Evolutionary conservation across 495 filamentous ascomycete species (phyloP).

Genomic region (Choiromyces venosus): DNA sequence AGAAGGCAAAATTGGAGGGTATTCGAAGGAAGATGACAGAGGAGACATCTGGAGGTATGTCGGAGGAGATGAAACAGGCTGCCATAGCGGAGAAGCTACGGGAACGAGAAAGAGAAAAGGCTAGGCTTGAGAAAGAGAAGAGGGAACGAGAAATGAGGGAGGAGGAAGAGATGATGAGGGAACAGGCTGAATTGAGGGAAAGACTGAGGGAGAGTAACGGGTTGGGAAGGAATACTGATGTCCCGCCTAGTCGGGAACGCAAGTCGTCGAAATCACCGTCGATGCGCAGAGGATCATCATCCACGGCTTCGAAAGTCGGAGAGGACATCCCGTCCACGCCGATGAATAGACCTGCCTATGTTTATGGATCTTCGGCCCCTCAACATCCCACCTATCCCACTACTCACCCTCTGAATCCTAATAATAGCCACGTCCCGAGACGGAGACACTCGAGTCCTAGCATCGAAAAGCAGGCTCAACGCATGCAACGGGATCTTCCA

Average conservation of each 20-base stretch:
- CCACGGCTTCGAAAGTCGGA: slow-evolving; percentile 29
- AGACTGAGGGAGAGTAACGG: slow-evolving; percentile 21
- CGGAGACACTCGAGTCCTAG: slow-evolving; percentile 40
- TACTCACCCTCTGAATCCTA: slow-evolving; percentile 15
- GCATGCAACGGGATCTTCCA: slow-evolving; percentile 24
- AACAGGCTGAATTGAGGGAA: slow-evolving; percentile 9
- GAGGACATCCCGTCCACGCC: slow-evolving; percentile 29
- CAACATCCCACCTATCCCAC: slow-evolving; percentile 16
- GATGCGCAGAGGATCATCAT: slow-evolving; percentile 31
- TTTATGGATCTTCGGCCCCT: slow-evolving; percentile 28
- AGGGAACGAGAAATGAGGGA: slow-evolving; percentile 8
- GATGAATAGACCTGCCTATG: slow-evolving; percentile 12
- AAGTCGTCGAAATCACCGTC: slow-evolving; percentile 33
- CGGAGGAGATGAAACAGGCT: slow-evolving; percentile 8
- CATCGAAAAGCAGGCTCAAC: slow-evolving; percentile 33
- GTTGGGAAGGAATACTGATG: slow-evolving; percentile 27
- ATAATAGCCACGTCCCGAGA: slow-evolving; percentile 11
- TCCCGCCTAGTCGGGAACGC: slow-evolving; percentile 27
- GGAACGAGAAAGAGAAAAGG: slow-evolving; percentile 17
- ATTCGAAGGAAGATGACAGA: slow-evolving; percentile 27
- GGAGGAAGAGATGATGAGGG: slow-evolving; percentile 2
- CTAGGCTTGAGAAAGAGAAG: slow-evolving; percentile 23
- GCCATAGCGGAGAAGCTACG: slow-evolving; percentile 12
- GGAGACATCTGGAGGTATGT: slow-evolving; percentile 16
- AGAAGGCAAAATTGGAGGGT: slow-evolving; percentile 31